Base-by-base conservation (phyloP, 306 rosid species). In the Ziziphus jujuba region DNA sequence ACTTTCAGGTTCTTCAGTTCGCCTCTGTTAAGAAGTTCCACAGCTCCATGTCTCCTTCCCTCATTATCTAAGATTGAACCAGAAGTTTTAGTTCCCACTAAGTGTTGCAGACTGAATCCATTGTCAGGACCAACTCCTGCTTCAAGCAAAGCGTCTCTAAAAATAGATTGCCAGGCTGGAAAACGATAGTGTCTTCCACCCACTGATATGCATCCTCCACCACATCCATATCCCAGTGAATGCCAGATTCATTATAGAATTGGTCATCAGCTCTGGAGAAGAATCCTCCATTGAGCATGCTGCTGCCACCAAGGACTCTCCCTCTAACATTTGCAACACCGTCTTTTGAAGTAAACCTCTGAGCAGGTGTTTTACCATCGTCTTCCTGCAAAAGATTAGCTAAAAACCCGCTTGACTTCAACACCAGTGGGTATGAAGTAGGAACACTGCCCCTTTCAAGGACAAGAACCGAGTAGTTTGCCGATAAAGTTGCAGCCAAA, bases 31-130 rank as follows among this genome's bases (percentile, higher is more conserved):
- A 80, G 65, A 25, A 80, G 53, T 35, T 80, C 75, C 13, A 62
- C 78, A 61, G 77, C 67, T 47, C 84, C 84, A 33, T 68, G 79
- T 43, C 82, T 54, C 13, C 24, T 56, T 8, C 75, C 82, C 0
- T 6, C 17, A 11, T 10, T 7, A 21, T 78, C 79, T 28, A 78
- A 73, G 2, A 16, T 58, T 0, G 82, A 68, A 14, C 68, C 79
- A 0, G 59, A 52, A 3, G 7, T 12, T 61, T 49, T 73, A 0
- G 79, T 59, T 49, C 79, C 79, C 19, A 8, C 67, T 80, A 36
- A 72, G 72, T 72, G 69, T 73, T 80, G 2, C 66, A 13, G 2
- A 73, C 79, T 1, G n/a, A n/a, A n/a, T n/a, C n/a, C n/a, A n/a
- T n/a, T n/a, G n/a, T n/a, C n/a, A n/a, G n/a, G n/a, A n/a, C n/a